A percentile compares a stretch with the other conserved stretches of the same genome.
These are phyloP conservation scores for Eucalyptus coolabah DNA, from an alignment of 345 rosid genomes.

Conservation along the genomic window DNA sequence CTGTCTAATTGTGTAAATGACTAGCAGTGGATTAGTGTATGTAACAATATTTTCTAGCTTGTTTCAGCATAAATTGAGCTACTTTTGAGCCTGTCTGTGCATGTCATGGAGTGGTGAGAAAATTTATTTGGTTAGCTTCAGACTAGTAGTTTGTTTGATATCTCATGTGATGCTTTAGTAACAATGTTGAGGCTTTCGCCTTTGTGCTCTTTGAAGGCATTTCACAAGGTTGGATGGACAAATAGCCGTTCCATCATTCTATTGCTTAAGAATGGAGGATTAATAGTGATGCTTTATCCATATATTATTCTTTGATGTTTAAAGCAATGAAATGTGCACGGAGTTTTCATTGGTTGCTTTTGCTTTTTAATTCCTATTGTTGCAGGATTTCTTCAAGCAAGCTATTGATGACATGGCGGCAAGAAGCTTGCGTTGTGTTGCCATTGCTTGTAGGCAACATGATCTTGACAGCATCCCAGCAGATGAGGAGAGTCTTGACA, in stretches of 20 bases:
- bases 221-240: neutral
- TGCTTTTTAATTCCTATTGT: neutral
- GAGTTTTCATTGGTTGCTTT: neutral
- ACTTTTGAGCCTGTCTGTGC: neutral
- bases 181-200: neutral
- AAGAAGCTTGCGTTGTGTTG: slow-evolving; percentile 89
- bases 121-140: neutral
- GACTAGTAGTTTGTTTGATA: neutral
- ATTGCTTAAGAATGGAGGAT: neutral
- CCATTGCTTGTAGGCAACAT: slow-evolving; percentile 71
- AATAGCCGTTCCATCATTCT: neutral
- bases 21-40: neutral
- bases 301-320: neutral
- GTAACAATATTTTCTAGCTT: neutral
- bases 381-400: slow-evolving; percentile 53
- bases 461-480: slow-evolving; percentile 55
- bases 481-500: slow-evolving; percentile 45
- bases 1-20: neutral
- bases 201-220: neutral
- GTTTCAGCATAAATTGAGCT: neutral
- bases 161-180: neutral
- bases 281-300: neutral
- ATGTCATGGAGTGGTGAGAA: neutral
- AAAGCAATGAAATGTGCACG: neutral
- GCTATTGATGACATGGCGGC: slow-evolving; percentile 83